Base-by-base conservation (phyloP, 768 basidiomycete genomes). In the Daedaleopsis sinensis region DNA sequence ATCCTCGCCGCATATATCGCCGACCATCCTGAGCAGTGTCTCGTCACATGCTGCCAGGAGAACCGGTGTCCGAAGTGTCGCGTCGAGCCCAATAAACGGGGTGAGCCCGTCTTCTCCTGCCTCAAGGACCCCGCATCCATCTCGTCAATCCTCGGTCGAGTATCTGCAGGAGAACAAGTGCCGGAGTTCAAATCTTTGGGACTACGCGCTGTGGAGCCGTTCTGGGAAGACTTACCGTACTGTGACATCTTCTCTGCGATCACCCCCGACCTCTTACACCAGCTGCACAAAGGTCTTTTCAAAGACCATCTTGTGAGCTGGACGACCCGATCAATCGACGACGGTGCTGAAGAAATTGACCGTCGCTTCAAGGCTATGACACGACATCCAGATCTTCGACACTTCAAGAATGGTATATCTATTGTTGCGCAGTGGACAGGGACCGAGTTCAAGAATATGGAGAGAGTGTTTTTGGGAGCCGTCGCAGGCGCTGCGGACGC, bases 21-120 rank as follows among this genome's bases (percentile, higher is more conserved):
- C 0, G 78, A 82, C 65, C 77, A 80, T 57, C 81, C 81, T 0
- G 80, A 83, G 59, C 81, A 83, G 58, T 69, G 76, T 16, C 73
- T 82, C 0, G 72, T 76, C 0, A 72, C 76, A 0, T 69, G 66
- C 8, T 59, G 59, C 37, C 48, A 63, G 35, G 57, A 64, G 27
- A 66, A 64, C 49, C 49, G 53, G 10, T 77, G 76, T 52, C 77
- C 74, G 0, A 65, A 57, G 37, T 72, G 74, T 54, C 47, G 53
- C 13, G 67, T 76, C 8, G n/a, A 50, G 0, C 67, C 70, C 2
- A 58, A 70, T 7, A n/a, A 62, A n/a, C 65, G 66, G 11, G 74
- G 74, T 0, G 58, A 62, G 1, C 64, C 61, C 13, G 16, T 52
- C n/a, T 19, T 13, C 39, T 62, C 57, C n/a, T 9, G 42, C 0